Conservation (phyloP, 1,284 basidiomycete species). For the Ustilago bromivora region DNA sequence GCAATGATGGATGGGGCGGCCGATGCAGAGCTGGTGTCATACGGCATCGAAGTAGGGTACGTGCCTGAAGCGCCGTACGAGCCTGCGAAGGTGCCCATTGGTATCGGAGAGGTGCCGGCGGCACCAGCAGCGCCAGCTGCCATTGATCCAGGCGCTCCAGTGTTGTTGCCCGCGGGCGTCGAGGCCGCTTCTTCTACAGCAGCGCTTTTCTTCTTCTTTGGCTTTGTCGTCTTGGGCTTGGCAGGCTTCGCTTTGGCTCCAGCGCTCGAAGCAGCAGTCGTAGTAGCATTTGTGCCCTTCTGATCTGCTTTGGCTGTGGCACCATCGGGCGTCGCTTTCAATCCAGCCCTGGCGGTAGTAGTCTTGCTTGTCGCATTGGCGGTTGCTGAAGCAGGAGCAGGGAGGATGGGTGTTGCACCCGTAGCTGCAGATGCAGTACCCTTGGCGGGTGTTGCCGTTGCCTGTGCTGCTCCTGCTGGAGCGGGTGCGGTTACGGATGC, state of each 20-base stretch:
- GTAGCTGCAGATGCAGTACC: conserved; percentile 1
- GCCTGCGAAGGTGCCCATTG: conserved; percentile 13
- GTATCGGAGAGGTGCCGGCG: conserved; percentile 7
- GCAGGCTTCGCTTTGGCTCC: conserved; percentile 39
- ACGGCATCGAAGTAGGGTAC: conserved; percentile 11
- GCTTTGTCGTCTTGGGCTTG: conserved; percentile 40
- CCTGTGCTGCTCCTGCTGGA: background rate
- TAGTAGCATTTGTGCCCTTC: conserved; percentile 10
- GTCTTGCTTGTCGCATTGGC: conserved; percentile 5
- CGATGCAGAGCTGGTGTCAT: conserved; percentile 33
- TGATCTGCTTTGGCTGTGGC: conserved; percentile 14
- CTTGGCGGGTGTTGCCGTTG: conserved; percentile 5
- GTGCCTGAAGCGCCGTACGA: conserved; percentile 8
- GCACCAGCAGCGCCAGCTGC: background rate
- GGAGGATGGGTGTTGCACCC: conserved; percentile 6
- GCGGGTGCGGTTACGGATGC: conserved; percentile 2
- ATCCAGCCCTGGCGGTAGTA: background rate
- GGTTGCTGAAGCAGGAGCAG: conserved; percentile 8
- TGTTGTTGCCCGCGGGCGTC: background rate
- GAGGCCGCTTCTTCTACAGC: conserved; percentile 18
- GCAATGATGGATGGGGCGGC: conserved; percentile 48
- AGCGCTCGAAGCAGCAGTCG: conserved; percentile 10
- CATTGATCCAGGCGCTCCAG: conserved; percentile 2
- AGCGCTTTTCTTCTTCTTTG: conserved; percentile 47
- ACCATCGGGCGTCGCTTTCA: background rate